Evolutionary conservation across 805 yeast species (phyloP).

Genomic region (Candida qinlingensis): DNA sequence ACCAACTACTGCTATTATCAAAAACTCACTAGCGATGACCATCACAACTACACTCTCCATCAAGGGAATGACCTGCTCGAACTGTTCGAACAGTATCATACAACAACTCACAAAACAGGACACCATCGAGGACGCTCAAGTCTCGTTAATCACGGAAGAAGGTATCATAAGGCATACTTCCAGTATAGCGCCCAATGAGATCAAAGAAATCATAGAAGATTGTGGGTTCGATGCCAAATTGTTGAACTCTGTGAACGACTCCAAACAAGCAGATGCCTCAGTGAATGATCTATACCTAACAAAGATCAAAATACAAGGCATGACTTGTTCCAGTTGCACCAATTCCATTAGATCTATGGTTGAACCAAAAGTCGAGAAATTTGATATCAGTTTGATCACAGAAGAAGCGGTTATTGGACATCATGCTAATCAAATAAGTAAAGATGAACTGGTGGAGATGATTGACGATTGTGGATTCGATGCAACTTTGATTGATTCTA

Average conservation of each 20-base stretch:
- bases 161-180: constrained; percentile 51
- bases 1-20: too few relatives aligned
- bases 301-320: constrained; percentile 41
- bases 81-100: constrained; percentile 69
- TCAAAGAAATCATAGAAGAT: constrained; percentile 58
- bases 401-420: constrained; percentile 64
- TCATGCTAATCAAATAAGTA: constrained; percentile 23
- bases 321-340: constrained; percentile 89
- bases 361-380: constrained; percentile 40
- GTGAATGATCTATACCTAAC: constrained; percentile 4
- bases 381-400: constrained; percentile 67
- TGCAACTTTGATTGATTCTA: constrained; percentile 27
- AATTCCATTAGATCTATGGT: constrained; percentile 57
- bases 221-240: constrained; percentile 45
- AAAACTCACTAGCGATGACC: neutral
- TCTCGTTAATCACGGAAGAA: constrained; percentile 73
- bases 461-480: constrained; percentile 79
- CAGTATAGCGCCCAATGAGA: constrained; percentile 23
- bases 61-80: constrained; percentile 87
- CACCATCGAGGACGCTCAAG: constrained; percentile 51
- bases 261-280: neutral
- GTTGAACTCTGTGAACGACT: constrained; percentile 1
- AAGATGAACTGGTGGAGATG: constrained; percentile 37
- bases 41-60: constrained; percentile 17
- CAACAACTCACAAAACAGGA: constrained; percentile 42